These are phyloP conservation scores for Emydomyces testavorans DNA, from an alignment of 2,329 filamentous ascomycete genomes.

Conservation along the genomic window DNA sequence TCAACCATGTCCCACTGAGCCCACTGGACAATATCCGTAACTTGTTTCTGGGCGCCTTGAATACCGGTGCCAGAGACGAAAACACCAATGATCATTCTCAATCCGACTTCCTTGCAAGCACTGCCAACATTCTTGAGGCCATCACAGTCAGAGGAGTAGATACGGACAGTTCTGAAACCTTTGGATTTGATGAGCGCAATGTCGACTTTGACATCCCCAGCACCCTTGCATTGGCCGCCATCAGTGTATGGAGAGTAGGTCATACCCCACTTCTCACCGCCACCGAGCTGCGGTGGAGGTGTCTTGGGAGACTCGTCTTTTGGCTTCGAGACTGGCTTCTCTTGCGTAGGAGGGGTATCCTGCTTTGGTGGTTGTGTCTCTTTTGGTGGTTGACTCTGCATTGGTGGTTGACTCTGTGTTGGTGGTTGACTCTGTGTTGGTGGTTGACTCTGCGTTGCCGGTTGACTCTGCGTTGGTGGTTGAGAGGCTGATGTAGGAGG, in stretches of 20 bases:
- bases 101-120: slow-evolving; percentile 52
- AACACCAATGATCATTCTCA: slow-evolving; percentile 78
- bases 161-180: slow-evolving; percentile 61
- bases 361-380: background rate
- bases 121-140: slow-evolving; percentile 63
- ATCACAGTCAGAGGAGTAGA: slow-evolving; percentile 88
- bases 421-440: no score
- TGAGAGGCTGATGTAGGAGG: no score
- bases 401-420: no score
- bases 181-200: slow-evolving; percentile 50
- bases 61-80: slow-evolving; percentile 59
- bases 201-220: slow-evolving; percentile 47
- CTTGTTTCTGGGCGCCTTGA: slow-evolving; percentile 58
- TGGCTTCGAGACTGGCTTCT: slow-evolving; percentile 21
- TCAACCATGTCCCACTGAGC: slow-evolving; percentile 60
- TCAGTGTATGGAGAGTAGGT: slow-evolving; percentile 66
- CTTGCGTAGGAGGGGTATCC: background rate
- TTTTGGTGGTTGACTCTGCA: no score
- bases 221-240: slow-evolving; percentile 51
- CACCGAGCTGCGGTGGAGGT: slow-evolving; percentile 18
- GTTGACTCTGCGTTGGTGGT: no score
- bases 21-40: slow-evolving; percentile 61
- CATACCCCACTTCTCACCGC: slow-evolving; percentile 53
- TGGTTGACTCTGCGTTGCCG: no score
- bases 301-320: slow-evolving; percentile 19